Conservation (phyloP, 805 yeast species). For the Yarrowia yakushimensis region DNA sequence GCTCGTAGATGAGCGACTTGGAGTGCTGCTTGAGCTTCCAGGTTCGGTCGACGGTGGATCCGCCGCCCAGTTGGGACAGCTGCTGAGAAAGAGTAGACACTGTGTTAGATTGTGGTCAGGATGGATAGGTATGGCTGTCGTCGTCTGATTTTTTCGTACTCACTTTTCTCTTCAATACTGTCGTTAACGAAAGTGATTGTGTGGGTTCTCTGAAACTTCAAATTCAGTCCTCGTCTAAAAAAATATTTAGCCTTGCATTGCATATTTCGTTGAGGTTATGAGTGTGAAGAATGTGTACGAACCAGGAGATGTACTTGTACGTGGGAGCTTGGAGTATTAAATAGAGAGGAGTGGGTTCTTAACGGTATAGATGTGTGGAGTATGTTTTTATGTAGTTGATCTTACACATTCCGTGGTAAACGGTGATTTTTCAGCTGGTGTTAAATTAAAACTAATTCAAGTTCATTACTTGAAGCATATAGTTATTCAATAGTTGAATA, state of each 20-base stretch:
- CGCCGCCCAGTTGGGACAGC: conserved; percentile 18
- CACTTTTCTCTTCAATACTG: conserved; percentile 10
- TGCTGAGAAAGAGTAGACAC: conserved; percentile 23
- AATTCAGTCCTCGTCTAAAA: neutral
- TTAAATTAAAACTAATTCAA: neutral
- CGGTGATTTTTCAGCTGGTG: too few relatives aligned
- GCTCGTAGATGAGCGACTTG: conserved; percentile 79
- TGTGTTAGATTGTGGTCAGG: neutral
- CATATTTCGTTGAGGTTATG: conserved; percentile 11
- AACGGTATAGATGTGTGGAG: too few relatives aligned
- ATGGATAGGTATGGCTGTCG: too few relatives aligned
- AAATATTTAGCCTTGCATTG: conserved; percentile 18
- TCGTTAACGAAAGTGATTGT: conserved; percentile 2
- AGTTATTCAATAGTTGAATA: neutral
- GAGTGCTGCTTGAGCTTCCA: conserved; percentile 82
- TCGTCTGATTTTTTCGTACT: neutral
- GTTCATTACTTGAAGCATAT: neutral
- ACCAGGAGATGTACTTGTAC: too few relatives aligned
- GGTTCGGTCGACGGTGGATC: conserved; percentile 61
- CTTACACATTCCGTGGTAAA: too few relatives aligned
- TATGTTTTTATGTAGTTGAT: too few relatives aligned
- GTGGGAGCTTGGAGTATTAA: too few relatives aligned
- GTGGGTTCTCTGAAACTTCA: neutral
- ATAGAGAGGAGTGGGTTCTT: too few relatives aligned
- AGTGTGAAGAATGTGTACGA: neutral